Conservation (phyloP, 208 protist genomes). For the Wallacemonas sp. region DNA sequence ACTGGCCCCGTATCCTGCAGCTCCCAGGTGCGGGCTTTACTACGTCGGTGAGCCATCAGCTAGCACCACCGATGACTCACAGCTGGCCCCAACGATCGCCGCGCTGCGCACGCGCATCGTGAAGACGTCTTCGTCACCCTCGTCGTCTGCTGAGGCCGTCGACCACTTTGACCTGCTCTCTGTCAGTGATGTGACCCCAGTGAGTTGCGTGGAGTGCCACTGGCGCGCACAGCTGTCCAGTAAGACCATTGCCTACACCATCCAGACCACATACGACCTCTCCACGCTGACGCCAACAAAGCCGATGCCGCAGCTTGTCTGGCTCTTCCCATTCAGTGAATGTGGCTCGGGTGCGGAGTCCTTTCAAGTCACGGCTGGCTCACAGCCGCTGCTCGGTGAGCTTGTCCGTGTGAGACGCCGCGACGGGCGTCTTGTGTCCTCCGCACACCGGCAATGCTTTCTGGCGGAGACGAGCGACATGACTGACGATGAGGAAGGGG, state of each 20-base stretch:
- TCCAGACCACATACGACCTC: conserved; percentile 35
- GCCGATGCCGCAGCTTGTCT: conserved; percentile 19
- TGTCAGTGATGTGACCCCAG: conserved; percentile 15
- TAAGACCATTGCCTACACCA: conserved; percentile 41
- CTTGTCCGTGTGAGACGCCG: conserved; percentile 19
- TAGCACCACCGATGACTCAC: background rate
- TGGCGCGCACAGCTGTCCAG: conserved; percentile 32
- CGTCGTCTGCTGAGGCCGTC: background rate
- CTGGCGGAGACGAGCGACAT: conserved; percentile 31
- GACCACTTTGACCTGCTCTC: conserved; percentile 32
- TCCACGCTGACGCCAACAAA: background rate
- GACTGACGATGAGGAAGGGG: conserved; percentile 10
- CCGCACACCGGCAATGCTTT: conserved; percentile 12
- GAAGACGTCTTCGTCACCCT: background rate
- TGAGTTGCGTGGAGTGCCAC: conserved; percentile 23
- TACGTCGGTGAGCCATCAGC: background rate
- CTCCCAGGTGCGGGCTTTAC: conserved; percentile 7
- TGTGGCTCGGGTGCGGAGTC: conserved; percentile 36
- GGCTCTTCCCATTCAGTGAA: conserved; percentile 74
- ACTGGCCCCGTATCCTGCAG: background rate
- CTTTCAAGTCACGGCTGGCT: conserved; percentile 32
- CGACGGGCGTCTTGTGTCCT: conserved; percentile 19
- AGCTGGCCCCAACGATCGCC: background rate
- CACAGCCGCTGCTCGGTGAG: conserved; percentile 36
- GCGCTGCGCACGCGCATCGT: background rate